phyloP scores from a whole-genome alignment of 148 eudicot genomes.

The Cornus kousa region DNA sequence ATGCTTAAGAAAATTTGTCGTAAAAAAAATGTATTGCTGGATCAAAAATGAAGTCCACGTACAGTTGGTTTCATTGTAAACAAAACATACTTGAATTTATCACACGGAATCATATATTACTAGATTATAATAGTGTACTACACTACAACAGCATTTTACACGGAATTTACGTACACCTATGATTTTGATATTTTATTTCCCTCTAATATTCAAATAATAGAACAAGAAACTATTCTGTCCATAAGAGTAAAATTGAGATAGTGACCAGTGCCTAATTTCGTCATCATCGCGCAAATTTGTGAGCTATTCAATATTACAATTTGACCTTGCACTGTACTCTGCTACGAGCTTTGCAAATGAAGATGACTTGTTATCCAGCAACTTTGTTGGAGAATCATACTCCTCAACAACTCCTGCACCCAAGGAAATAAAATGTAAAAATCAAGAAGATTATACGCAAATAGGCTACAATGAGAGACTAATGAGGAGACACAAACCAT shows the following conservation, averaged over 20 bases:
- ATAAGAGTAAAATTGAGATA: background rate
- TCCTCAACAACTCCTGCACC: slow-evolving; percentile 16
- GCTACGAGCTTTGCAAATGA: slow-evolving; percentile 49
- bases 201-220: background rate
- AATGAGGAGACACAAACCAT: slow-evolving; percentile 8
- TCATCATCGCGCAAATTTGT: background rate
- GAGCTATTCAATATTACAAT: background rate
- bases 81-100: too few species aligned
- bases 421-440: background rate
- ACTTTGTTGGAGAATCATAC: slow-evolving; percentile 33
- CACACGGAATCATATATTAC: too few species aligned
- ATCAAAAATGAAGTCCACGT: too few species aligned
- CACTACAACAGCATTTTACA: background rate
- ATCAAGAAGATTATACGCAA: slow-evolving; percentile 24
- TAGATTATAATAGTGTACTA: background rate
- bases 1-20: too few species aligned
- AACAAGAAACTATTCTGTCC: background rate
- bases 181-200: background rate
- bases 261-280: background rate
- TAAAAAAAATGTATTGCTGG: too few species aligned
- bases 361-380: slow-evolving; percentile 33
- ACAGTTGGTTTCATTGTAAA: too few species aligned
- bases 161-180: background rate
- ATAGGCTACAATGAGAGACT: background rate
- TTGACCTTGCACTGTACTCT: slow-evolving; percentile 5